Evolutionary conservation across 345 rosid genomes (phyloP).

Genomic region (Alliaria petiolata): DNA sequence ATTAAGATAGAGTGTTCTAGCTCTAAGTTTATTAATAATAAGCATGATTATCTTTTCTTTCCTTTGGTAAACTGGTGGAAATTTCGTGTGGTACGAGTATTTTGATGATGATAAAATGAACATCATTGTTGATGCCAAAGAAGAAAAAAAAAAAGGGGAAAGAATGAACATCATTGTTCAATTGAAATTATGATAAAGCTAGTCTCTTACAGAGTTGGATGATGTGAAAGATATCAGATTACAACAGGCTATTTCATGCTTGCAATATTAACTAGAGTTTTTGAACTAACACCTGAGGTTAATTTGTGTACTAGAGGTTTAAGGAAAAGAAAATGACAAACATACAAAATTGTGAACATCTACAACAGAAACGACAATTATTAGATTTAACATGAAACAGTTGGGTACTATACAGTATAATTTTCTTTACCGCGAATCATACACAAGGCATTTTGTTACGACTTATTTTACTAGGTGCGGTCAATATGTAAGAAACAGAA

Average conservation of each 20-base stretch:
- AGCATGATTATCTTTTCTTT: neutral
- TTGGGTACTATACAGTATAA: neutral
- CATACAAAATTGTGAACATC: neutral
- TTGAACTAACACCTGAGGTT: no score
- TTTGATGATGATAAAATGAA: slow-evolving; percentile 8
- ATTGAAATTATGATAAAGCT: slow-evolving; percentile 25
- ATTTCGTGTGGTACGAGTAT: slow-evolving; percentile 14
- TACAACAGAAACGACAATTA: neutral
- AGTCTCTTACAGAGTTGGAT: slow-evolving; percentile 5
- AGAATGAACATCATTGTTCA: slow-evolving; percentile 29
- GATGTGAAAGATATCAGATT: slow-evolving; percentile 17
- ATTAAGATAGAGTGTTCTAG: neutral
- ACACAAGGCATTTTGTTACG: neutral
- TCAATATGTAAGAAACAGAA: slow-evolving; percentile 11
- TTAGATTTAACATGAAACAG: neutral
- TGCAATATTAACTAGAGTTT: neutral
- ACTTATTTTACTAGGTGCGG: neutral
- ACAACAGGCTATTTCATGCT: slow-evolving; percentile 2
- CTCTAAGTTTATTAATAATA: neutral
- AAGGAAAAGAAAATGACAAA: neutral
- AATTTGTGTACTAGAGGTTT: no score
- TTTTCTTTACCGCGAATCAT: neutral
- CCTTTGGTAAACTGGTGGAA: neutral
- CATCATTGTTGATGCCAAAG: slow-evolving; percentile 31
- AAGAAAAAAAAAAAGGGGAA: neutral